Base-by-base conservation (phyloP, 805 yeast species). In the Limtongia smithiae region DNA sequence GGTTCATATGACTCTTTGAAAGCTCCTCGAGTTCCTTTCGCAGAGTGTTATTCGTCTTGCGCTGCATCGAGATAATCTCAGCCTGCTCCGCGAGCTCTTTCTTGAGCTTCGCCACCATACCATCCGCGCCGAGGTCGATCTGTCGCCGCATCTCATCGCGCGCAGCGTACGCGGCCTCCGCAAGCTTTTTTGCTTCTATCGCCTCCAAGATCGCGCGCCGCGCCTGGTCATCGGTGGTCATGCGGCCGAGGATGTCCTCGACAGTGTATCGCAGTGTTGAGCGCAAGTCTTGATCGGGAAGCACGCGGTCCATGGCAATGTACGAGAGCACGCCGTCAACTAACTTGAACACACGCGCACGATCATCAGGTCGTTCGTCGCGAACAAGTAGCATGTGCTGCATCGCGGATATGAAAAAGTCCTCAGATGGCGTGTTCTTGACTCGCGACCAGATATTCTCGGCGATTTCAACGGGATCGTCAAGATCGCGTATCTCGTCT, bases 151-250 rank as follows among this genome's bases (percentile, higher is more conserved):
- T 72, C 30, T 78, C 80, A 63, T 78, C 80, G 50, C 80, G 66
- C 60, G 82, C 88, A 2, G 79, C 79, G 17, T 68, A 66, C 14
- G 81, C 80, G 51, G 74, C 75, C 51, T 80, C 83, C 2, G 82
- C 77, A 35, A 70, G 71, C 49, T 71, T 71, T 4, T 74, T 71
- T 35, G 81, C 74, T 38, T 73, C 78, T 60, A 75, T 74, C 32
- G 81, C 73, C 46, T 78, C 88, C 46, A 62, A 63, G 46, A 71
- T 75, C 53, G 96, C 94, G 51, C 84, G 75, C 44, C 81, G 73
- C 11, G 95, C 95, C 68, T 83, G 82, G 46, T 87, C 95, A 64
- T 91, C 96, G 0, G 96, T 85, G 58, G 82, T 81, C 62, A 90
- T 73, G 24, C 85, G 76, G 37, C 87, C 81, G 50, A 80, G 73